phyloP scores from a whole-genome alignment of 345 rosid species.

The Rhodomyrtus tomentosa region DNA sequence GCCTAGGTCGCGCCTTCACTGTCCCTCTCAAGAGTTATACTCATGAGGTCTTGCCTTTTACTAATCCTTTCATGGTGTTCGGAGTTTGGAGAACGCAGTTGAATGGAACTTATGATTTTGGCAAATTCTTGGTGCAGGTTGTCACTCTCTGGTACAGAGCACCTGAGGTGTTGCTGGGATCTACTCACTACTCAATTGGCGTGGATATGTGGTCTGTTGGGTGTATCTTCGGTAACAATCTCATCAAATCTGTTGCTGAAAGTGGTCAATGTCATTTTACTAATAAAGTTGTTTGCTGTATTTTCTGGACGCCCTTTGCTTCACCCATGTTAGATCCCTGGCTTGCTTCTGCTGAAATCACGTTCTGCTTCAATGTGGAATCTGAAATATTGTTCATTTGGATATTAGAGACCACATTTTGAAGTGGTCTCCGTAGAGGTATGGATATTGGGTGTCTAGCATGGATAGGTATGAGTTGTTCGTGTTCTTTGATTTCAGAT shows the following conservation, averaged over 20 bases:
- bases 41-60: constrained; percentile 29
- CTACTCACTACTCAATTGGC: constrained; percentile 72
- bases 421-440: not conserved
- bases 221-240: constrained; percentile 65
- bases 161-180: constrained; percentile 87
- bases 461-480: not conserved
- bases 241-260: constrained; percentile 14
- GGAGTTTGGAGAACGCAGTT: not conserved
- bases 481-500: not conserved
- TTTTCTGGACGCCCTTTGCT: not conserved
- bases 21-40: constrained; percentile 90
- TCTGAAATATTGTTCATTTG: not conserved
- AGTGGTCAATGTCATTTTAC: not conserved
- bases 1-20: constrained; percentile 84
- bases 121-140: constrained; percentile 13
- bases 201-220: constrained; percentile 99
- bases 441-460: not conserved
- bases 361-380: not conserved
- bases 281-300: not conserved
- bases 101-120: not conserved
- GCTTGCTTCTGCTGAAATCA: not conserved
- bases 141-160: constrained; percentile 97
- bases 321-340: not conserved
- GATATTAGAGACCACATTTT: not conserved
- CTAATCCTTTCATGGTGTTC: not conserved